These are phyloP conservation scores for Silene noctiflora DNA, from an alignment of 179 eudicot species.

Conservation along the genomic window DNA sequence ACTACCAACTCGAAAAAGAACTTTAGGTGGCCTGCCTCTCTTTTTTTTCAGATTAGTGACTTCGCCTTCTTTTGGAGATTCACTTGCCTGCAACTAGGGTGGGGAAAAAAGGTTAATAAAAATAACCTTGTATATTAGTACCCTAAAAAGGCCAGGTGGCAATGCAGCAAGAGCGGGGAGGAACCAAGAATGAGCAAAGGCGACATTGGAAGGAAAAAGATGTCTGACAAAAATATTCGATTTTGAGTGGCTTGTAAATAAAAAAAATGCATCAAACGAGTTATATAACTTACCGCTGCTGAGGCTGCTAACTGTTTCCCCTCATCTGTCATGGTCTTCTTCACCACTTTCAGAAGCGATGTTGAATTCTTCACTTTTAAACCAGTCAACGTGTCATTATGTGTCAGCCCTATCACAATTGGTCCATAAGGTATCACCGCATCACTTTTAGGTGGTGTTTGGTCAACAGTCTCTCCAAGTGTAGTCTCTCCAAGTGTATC, in stretches of 20 bases:
- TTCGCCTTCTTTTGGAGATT: slow-evolving; percentile 30
- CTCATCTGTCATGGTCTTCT: slow-evolving; percentile 26
- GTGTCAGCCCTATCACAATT: slow-evolving; percentile 32
- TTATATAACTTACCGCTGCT: slow-evolving; percentile 21
- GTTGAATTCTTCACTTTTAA: slow-evolving; percentile 20
- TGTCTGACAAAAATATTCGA: not conserved
- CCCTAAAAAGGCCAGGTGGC: not conserved
- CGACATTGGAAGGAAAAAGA: not conserved
- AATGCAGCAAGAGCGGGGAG: not conserved
- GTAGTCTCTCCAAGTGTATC: slow-evolving; percentile 3
- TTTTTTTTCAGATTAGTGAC: slow-evolving; percentile 36
- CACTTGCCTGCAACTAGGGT: slow-evolving; percentile 23
- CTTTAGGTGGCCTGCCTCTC: slow-evolving; percentile 46
- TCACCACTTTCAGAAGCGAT: slow-evolving; percentile 15
- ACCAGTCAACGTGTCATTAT: slow-evolving; percentile 22
- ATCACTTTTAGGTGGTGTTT: slow-evolving; percentile 16
- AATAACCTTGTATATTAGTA: slow-evolving; percentile 10
- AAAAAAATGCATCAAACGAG: not conserved
- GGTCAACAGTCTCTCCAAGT: slow-evolving; percentile 25
- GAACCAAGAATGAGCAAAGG: not conserved
- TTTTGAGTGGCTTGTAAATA: not conserved
- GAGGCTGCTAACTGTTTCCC: slow-evolving; percentile 14
- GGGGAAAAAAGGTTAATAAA: not conserved
- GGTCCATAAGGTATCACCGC: slow-evolving; percentile 18
- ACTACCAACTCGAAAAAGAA: slow-evolving; percentile 24